A percentile compares a stretch with the other conserved stretches of the same genome.
phyloP scores from a whole-genome alignment of 495 filamentous ascomycete species.

The Neurospora sp. region DNA sequence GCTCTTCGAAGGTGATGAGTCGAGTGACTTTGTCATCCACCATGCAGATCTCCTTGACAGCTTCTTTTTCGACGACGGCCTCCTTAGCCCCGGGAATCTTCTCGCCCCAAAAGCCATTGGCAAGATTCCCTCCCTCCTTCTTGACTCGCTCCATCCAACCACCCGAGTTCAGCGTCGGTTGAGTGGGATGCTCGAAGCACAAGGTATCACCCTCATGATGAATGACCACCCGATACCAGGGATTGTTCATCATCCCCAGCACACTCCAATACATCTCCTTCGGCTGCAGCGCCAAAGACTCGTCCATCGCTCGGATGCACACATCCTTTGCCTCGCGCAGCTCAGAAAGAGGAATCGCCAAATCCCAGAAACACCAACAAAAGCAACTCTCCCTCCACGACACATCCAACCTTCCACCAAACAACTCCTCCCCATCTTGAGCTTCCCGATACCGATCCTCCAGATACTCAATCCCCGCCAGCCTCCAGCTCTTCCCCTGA shows the following conservation, averaged over 20 bases:
- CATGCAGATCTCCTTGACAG: conserved; percentile 65
- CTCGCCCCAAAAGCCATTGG: conserved; percentile 85
- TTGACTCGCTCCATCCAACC: conserved; percentile 98
- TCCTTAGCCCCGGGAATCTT: conserved; percentile 49
- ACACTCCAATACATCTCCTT: conserved; percentile 97
- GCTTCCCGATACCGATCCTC: conserved; percentile 78
- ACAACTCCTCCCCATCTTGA: conserved; percentile 52
- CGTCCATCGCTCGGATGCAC: conserved; percentile 84
- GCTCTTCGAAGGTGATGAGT: conserved; percentile 59
- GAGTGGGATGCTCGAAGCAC: conserved; percentile 84
- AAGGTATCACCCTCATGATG: conserved; percentile 56
- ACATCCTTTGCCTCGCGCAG: conserved; percentile 60
- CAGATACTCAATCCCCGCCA: conserved; percentile 74
- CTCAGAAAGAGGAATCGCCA: conserved; percentile 56
- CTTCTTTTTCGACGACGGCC: conserved; percentile 23
- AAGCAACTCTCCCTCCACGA: conserved; percentile 72
- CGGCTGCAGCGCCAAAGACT: conserved; percentile 78
- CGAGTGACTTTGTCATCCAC: conserved; percentile 56
- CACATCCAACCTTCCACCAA: conserved; percentile 74
- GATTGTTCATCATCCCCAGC: conserved; percentile 98
- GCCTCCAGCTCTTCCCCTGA: conserved; percentile 69
- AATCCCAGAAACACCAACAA: conserved; percentile 92
- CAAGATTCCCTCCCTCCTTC: conserved; percentile 70
- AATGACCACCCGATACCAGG: conserved; percentile 82
- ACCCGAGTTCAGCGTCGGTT: conserved; percentile 66